Evolutionary conservation across 2,329 filamentous ascomycete genomes (phyloP).

Genomic region (Calonectria fujianensis): DNA sequence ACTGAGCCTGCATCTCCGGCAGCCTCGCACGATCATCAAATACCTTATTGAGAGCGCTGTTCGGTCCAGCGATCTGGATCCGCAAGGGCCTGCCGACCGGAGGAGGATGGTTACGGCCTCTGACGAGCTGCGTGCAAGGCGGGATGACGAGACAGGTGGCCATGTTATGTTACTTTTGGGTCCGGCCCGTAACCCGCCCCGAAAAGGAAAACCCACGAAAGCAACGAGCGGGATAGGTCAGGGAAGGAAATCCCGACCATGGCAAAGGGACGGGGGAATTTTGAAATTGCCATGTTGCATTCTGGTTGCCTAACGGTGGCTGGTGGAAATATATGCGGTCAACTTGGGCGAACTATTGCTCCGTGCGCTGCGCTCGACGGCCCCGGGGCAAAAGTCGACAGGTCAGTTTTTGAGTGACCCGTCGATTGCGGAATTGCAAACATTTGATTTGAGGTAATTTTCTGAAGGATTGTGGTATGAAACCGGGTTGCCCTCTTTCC

Average conservation of each 20-base stretch:
- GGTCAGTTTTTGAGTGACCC: background rate
- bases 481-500: background rate
- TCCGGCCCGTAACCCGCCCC: background rate
- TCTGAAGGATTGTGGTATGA: background rate
- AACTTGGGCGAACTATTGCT: conserved; percentile 23
- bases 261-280: background rate
- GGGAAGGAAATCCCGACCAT: background rate
- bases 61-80: conserved; percentile 13
- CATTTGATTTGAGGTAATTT: conserved; percentile 18
- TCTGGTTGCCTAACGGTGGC: conserved; percentile 22
- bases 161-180: background rate
- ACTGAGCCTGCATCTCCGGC: background rate
- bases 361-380: conserved; percentile 7
- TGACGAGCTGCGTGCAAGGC: background rate
- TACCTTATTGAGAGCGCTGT: conserved; percentile 11
- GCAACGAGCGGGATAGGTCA: background rate
- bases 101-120: conserved; percentile 11
- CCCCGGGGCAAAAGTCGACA: background rate
- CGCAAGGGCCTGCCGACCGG: background rate
- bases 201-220: background rate
- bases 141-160: conserved; percentile 12
- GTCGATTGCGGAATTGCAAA: background rate
- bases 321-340: conserved; percentile 16
- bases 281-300: conserved; percentile 20
- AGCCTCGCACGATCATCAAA: conserved; percentile 1